Conservation (phyloP, 768 basidiomycete genomes). For the Amanita molliuscula region DNA sequence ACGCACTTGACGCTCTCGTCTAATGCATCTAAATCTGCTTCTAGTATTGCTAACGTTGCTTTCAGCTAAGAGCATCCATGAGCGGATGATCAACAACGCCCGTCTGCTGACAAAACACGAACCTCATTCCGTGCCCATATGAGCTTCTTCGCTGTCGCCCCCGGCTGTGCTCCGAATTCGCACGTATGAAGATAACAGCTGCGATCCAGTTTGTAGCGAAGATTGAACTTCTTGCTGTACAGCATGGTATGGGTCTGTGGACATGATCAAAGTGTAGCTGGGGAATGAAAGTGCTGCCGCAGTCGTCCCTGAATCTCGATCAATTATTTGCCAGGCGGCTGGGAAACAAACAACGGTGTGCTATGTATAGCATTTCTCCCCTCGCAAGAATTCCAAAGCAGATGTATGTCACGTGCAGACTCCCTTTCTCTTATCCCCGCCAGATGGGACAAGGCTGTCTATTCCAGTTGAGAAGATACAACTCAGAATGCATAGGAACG, state of each 20-base stretch:
- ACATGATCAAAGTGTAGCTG: slow-evolving; percentile 28
- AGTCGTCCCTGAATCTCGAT: neutral
- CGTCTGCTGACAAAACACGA: slow-evolving; percentile 9
- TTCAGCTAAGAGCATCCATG: slow-evolving; percentile 40
- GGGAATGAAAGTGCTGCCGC: neutral
- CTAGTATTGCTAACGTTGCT: slow-evolving; percentile 65
- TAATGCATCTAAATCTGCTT: slow-evolving; percentile 86
- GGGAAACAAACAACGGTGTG: neutral
- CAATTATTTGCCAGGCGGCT: neutral
- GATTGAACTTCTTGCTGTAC: slow-evolving; percentile 77
- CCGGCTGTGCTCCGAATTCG: slow-evolving; percentile 70
- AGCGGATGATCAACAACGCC: neutral
- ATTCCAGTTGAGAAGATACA: no score
- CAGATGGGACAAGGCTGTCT: no score
- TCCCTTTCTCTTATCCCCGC: no score
- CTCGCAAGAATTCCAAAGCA: no score
- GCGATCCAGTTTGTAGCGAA: slow-evolving; percentile 60
- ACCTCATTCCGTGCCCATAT: slow-evolving; percentile 75
- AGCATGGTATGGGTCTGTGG: slow-evolving; percentile 78
- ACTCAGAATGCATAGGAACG: no score
- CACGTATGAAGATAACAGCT: slow-evolving; percentile 64
- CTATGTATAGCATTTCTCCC: no score
- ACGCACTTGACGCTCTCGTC: slow-evolving; percentile 85
- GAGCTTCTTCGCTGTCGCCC: slow-evolving; percentile 74
- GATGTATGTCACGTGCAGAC: no score